Conservation (phyloP, 768 basidiomycete species). For the Termitomyces sp. region DNA sequence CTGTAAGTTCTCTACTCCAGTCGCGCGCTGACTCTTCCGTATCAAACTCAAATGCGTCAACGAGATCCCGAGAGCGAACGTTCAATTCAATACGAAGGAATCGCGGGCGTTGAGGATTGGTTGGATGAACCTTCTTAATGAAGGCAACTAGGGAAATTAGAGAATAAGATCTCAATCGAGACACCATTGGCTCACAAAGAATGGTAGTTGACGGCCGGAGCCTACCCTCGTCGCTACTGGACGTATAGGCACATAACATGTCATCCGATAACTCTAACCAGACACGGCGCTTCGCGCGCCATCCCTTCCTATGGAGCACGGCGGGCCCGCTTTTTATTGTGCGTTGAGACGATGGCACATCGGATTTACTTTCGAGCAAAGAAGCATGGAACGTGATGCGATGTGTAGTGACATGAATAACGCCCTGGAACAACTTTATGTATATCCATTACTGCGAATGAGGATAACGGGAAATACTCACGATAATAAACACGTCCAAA, state of each 20-base stretch:
- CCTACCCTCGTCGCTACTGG: constrained; percentile 46
- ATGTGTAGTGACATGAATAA: constrained; percentile 61
- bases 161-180: not conserved
- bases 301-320: constrained; percentile 37
- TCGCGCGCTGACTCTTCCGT: constrained; percentile 47
- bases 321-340: constrained; percentile 47
- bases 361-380: constrained; percentile 39
- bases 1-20: constrained; percentile 44
- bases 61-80: constrained; percentile 15
- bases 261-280: constrained; percentile 62
- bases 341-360: constrained; percentile 21
- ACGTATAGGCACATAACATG: constrained; percentile 52
- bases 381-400: constrained; percentile 62
- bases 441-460: not conserved
- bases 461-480: constrained; percentile 15
- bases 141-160: constrained; percentile 35
- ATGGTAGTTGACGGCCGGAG: constrained; percentile 49
- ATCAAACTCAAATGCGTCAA: constrained; percentile 43
- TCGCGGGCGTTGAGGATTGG: constrained; percentile 40
- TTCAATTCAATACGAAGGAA: constrained; percentile 32
- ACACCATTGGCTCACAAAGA: constrained; percentile 33
- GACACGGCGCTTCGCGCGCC: constrained; percentile 39
- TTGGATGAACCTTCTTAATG: constrained; percentile 36
- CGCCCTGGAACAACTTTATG: constrained; percentile 32
- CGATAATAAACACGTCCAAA: constrained; percentile 43